Evolutionary conservation across 306 rosid species (phyloP).

Genomic region (Fagus crenata): DNA sequence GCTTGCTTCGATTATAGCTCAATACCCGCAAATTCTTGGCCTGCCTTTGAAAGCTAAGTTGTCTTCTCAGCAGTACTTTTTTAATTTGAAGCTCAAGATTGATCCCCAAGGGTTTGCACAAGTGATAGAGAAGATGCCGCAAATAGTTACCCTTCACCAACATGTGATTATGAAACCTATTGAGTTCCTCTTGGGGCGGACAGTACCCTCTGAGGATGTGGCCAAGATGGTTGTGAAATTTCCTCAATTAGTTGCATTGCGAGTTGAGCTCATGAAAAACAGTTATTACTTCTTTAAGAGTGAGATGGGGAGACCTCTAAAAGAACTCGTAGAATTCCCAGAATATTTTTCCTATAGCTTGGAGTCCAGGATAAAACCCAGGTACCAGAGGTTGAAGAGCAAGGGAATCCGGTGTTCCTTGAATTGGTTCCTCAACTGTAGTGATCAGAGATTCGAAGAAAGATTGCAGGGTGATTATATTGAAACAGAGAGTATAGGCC

Average conservation of each 20-base stretch:
- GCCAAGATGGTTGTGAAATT: constrained; percentile 72
- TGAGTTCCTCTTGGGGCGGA: constrained; percentile 74
- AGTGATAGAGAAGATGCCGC: constrained; percentile 91
- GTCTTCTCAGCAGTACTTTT: constrained; percentile 79
- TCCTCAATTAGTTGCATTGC: constrained; percentile 70
- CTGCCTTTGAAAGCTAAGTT: constrained; percentile 81
- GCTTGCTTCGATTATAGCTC: constrained; percentile 70
- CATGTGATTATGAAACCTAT: constrained; percentile 74
- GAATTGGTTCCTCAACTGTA: constrained; percentile 87
- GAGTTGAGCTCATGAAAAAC: constrained; percentile 83
- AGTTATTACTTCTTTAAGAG: constrained; percentile 77
- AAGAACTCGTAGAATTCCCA: constrained; percentile 82
- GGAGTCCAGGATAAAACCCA: constrained; percentile 87
- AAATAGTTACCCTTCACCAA: constrained; percentile 83
- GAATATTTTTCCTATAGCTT: constrained; percentile 91
- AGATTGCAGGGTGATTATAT: constrained; percentile 81
- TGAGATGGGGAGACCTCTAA: constrained; percentile 80
- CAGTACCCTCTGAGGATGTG: constrained; percentile 52
- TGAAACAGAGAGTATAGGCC: constrained; percentile 76
- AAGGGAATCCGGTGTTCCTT: constrained; percentile 73
- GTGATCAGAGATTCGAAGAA: constrained; percentile 94
- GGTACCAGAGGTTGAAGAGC: constrained; percentile 69
- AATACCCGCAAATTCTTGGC: constrained; percentile 80
- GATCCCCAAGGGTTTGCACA: constrained; percentile 79
- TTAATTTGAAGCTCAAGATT: constrained; percentile 83